phyloP scores from a whole-genome alignment of 2,329 filamentous ascomycete species.

The Chaetomium olivaceum region DNA sequence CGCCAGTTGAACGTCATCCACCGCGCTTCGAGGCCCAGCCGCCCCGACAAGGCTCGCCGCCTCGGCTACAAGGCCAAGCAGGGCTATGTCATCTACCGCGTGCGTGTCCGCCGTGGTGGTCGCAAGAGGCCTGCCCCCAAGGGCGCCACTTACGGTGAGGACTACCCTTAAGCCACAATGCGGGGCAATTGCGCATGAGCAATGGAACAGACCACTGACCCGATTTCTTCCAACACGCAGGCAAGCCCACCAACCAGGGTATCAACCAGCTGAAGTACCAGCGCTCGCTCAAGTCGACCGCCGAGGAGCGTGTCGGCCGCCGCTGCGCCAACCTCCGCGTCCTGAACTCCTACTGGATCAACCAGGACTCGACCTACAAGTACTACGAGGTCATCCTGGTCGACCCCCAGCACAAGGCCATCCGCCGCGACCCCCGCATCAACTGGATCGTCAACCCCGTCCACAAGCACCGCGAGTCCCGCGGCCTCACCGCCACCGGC shows the following conservation, averaged over 20 bases:
- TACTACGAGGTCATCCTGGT: slow-evolving; percentile 99
- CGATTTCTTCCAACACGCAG: slow-evolving; percentile 46
- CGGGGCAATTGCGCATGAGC: slow-evolving; percentile 7
- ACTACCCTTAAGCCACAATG: neutral
- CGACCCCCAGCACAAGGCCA: slow-evolving; percentile 99
- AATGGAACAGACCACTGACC: slow-evolving; percentile 8
- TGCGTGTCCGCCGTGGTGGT: slow-evolving; percentile 96
- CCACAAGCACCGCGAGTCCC: slow-evolving; percentile 99
- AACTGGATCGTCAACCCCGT: slow-evolving; percentile 99
- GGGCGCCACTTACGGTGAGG: slow-evolving; percentile 97
- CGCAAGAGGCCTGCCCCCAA: slow-evolving; percentile 95
- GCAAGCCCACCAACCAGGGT: slow-evolving; percentile 99
- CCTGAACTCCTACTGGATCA: slow-evolving; percentile 99
- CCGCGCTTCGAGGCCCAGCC: slow-evolving; percentile 95
- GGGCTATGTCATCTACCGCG: slow-evolving; percentile 99
- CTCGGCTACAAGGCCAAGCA: slow-evolving; percentile 99
- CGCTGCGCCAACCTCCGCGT: slow-evolving; percentile 99
- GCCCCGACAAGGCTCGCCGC: slow-evolving; percentile 99
- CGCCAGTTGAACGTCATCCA: slow-evolving; percentile 99
- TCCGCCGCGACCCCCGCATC: slow-evolving; percentile 98
- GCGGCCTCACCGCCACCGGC: slow-evolving; percentile 96
- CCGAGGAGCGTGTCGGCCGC: slow-evolving; percentile 99
- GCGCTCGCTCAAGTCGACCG: slow-evolving; percentile 94
- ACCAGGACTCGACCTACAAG: slow-evolving; percentile 99
- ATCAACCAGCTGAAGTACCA: slow-evolving; percentile 99